Conservation (phyloP, 2,329 filamentous ascomycete species). For the Trichoderma sp. region DNA sequence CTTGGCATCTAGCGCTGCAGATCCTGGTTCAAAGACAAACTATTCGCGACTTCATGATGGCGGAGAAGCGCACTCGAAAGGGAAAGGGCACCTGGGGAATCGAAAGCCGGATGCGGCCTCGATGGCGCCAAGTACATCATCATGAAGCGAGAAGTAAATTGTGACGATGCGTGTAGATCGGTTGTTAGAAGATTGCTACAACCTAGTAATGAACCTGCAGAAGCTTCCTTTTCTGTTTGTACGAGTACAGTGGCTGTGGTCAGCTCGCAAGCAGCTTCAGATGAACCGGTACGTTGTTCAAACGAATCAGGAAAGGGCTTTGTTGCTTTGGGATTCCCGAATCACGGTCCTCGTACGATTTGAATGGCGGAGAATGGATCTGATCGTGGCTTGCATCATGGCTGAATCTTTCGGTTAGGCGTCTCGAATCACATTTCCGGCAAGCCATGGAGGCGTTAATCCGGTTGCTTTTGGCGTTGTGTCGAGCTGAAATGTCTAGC, state of each 20-base stretch:
- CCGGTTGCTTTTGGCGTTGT: background rate
- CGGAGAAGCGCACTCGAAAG: background rate
- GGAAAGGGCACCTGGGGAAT: background rate
- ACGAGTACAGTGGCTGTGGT: background rate
- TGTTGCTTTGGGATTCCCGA: background rate
- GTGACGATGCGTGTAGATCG: background rate
- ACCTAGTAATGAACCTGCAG: background rate
- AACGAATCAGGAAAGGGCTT: background rate
- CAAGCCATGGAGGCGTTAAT: background rate
- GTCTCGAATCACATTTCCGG: background rate
- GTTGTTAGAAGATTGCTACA: background rate
- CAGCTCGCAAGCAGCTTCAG: background rate
- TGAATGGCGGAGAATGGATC: background rate
- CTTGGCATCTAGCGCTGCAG: background rate
- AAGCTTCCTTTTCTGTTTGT: background rate
- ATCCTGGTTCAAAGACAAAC: background rate
- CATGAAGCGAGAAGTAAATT: background rate
- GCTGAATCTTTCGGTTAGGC: background rate
- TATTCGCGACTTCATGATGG: background rate
- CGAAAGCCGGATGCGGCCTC: background rate
- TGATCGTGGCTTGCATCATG: background rate
- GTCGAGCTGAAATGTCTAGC: background rate
- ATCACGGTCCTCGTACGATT: background rate
- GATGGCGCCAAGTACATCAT: background rate
- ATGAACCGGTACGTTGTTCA: background rate